These are phyloP conservation scores for Lactarius sp. DNA, from an alignment of 768 basidiomycete genomes.

Conservation along the genomic window DNA sequence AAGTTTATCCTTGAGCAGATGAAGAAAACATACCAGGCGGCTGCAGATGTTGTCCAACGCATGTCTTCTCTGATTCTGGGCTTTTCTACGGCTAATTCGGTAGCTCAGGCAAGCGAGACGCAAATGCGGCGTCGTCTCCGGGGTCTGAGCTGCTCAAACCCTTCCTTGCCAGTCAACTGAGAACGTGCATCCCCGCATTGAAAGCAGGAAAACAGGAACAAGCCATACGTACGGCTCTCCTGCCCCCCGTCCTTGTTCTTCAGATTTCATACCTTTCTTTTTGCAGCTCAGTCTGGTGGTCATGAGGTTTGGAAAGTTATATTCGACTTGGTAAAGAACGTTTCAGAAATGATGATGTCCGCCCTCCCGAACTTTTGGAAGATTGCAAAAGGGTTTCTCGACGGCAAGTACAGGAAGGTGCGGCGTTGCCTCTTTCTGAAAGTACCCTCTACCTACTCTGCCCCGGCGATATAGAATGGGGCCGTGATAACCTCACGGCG, in stretches of 20 bases:
- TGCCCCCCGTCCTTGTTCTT: background rate
- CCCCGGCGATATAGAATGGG: slow-evolving; percentile 27
- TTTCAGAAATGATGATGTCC: slow-evolving; percentile 83
- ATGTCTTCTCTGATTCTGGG: slow-evolving; percentile 23
- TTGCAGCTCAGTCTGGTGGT: slow-evolving; percentile 60
- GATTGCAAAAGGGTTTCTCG: slow-evolving; percentile 84
- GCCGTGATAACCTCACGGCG: slow-evolving; percentile 51
- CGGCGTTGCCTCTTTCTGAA: slow-evolving; percentile 1
- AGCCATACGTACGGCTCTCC: slow-evolving; percentile 46
- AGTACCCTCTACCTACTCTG: background rate
- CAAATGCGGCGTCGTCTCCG: slow-evolving; percentile 34
- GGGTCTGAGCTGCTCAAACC: slow-evolving; percentile 39
- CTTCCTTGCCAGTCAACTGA: slow-evolving; percentile 55
- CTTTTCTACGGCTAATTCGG: slow-evolving; percentile 11
- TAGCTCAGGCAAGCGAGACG: slow-evolving; percentile 44
- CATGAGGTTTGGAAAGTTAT: slow-evolving; percentile 80
- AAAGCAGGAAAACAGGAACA: slow-evolving; percentile 61
- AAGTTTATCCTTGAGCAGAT: slow-evolving; percentile 77
- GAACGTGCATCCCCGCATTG: slow-evolving; percentile 51
- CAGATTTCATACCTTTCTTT: background rate
- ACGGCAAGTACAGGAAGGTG: slow-evolving; percentile 90
- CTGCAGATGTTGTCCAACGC: slow-evolving; percentile 50
- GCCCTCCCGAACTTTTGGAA: slow-evolving; percentile 92
- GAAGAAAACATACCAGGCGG: slow-evolving; percentile 53
- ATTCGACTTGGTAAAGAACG: slow-evolving; percentile 70